Evolutionary conservation across 2,329 filamentous ascomycete species (phyloP).

Genomic region (Periconia digitata): DNA sequence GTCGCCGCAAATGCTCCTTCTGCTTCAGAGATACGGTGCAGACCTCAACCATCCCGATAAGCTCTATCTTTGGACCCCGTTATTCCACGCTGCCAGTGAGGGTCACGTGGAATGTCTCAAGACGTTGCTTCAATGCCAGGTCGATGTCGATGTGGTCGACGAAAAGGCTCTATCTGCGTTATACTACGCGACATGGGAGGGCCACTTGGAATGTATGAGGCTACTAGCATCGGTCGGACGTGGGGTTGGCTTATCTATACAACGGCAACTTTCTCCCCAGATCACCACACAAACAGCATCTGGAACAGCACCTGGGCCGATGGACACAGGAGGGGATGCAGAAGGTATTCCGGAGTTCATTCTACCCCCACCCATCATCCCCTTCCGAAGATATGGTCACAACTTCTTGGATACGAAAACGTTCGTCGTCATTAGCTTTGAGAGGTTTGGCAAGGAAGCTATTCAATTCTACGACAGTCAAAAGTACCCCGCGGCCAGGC

Average conservation of each 20-base stretch:
- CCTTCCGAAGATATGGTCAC: constrained; percentile 89
- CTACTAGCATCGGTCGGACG: constrained; percentile 65
- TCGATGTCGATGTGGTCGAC: constrained; percentile 77
- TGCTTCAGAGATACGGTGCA: constrained; percentile 83
- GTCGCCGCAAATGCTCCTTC: constrained; percentile 73
- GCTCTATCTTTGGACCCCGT: constrained; percentile 93
- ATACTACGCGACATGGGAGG: constrained; percentile 99
- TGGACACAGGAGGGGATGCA: constrained; percentile 68
- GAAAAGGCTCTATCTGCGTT: constrained; percentile 93
- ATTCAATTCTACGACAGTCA: constrained; percentile 96
- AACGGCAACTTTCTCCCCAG: constrained; percentile 44
- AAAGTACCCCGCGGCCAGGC: constrained; percentile 90
- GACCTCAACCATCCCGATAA: constrained; percentile 93
- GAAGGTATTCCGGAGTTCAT: constrained; percentile 92
- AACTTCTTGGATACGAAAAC: constrained; percentile 99
- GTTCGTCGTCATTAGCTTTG: constrained; percentile 90
- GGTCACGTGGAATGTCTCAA: constrained; percentile 88
- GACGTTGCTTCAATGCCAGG: constrained; percentile 76
- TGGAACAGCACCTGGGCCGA: constrained; percentile 42
- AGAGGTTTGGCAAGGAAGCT: constrained; percentile 70
- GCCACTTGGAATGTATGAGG: constrained; percentile 91
- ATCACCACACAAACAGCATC: constrained; percentile 41
- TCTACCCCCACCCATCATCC: constrained; percentile 93
- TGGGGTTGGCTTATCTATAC: constrained; percentile 34
- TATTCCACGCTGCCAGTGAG: constrained; percentile 95